These are phyloP conservation scores for Penicillium sp. DNA, from an alignment of 2,329 filamentous ascomycete species.

Conservation along the genomic window DNA sequence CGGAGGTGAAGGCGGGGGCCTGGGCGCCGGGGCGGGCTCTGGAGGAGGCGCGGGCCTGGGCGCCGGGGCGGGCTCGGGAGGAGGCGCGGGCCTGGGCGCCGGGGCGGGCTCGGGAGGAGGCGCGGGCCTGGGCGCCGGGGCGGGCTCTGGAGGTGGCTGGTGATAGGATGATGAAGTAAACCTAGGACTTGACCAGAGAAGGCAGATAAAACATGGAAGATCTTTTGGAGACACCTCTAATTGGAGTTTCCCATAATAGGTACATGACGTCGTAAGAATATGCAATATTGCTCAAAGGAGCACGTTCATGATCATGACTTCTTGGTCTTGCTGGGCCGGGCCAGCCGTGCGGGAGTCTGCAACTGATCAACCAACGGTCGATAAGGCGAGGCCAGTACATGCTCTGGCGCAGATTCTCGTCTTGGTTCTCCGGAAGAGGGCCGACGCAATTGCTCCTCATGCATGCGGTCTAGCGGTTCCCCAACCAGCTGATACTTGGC, in stretches of 20 bases:
- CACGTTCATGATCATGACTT: slow-evolving; percentile 23
- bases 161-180: not conserved
- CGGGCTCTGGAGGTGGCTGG: not conserved
- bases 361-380: slow-evolving; percentile 54
- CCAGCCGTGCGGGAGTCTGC: slow-evolving; percentile 31
- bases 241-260: slow-evolving; percentile 8
- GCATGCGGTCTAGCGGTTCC: slow-evolving; percentile 74
- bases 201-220: not conserved
- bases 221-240: slow-evolving; percentile 4
- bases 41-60: slow-evolving; percentile 1
- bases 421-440: slow-evolving; percentile 49
- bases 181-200: not conserved
- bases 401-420: slow-evolving; percentile 42
- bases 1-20: slow-evolving; percentile 1
- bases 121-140: not conserved
- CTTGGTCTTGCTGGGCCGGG: slow-evolving; percentile 31
- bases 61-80: slow-evolving; percentile 3
- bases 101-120: slow-evolving; percentile 3
- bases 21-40: slow-evolving; percentile 1
- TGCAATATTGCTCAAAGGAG: slow-evolving; percentile 8
- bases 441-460: slow-evolving; percentile 67
- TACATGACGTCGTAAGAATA: slow-evolving; percentile 22
- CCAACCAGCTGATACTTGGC: slow-evolving; percentile 87
- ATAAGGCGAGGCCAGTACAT: slow-evolving; percentile 55
- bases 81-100: slow-evolving; percentile 1